Conservation (phyloP, 352 stramenopile species). For the Globisporangium apiculatum region DNA sequence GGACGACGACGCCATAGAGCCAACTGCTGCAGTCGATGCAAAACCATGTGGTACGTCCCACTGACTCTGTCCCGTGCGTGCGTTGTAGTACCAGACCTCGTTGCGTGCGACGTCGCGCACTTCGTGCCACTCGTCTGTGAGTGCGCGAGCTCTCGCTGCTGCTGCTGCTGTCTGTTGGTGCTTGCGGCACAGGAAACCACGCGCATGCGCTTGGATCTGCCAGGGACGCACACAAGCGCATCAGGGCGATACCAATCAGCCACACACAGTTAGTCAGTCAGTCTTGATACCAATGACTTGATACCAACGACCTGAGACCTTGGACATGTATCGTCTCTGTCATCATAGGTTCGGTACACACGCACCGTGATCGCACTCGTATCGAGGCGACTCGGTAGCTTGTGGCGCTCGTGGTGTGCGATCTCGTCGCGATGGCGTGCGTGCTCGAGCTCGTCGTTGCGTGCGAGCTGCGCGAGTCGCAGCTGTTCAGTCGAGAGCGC, state of each 20-base stretch:
- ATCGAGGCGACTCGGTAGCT: conserved; percentile 35
- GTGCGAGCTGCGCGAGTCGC: conserved; percentile 26
- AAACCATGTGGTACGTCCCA: conserved; percentile 49
- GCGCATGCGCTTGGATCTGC: conserved; percentile 60
- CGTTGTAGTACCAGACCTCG: conserved; percentile 83
- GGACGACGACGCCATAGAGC: background rate
- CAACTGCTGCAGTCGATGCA: background rate
- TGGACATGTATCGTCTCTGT: too few relatives aligned
- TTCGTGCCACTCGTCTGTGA: conserved; percentile 46
- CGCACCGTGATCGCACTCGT: conserved; percentile 35
- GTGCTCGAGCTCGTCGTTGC: conserved; percentile 10
- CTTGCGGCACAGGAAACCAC: conserved; percentile 45
- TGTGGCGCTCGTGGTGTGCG: conserved; percentile 11
- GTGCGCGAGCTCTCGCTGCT: conserved; percentile 4
- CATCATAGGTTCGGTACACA: background rate
- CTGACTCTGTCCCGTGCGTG: conserved; percentile 55
- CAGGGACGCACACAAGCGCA: background rate
- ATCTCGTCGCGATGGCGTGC: conserved; percentile 17
- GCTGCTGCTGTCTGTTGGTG: conserved; percentile 14
- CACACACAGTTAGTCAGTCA: background rate
- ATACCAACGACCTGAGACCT: too few relatives aligned
- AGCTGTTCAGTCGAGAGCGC: conserved; percentile 31
- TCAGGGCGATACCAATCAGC: background rate
- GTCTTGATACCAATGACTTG: too few relatives aligned
- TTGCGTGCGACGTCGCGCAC: conserved; percentile 60